Base-by-base conservation (phyloP, 768 basidiomycete species). In the Cystoderma amianthinum region DNA sequence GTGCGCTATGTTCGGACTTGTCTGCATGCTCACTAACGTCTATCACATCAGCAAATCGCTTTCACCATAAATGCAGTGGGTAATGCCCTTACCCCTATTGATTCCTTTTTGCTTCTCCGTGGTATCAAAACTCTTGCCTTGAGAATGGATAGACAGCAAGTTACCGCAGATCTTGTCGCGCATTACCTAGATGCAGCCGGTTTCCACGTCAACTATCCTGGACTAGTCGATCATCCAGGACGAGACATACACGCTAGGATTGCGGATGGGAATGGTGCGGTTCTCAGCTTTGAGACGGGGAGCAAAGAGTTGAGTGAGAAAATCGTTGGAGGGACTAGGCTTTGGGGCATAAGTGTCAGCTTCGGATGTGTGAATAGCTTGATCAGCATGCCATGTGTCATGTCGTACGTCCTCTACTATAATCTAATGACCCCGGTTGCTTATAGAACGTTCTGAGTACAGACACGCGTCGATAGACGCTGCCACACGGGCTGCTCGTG, bases 391-490 rank as follows among this genome's bases (percentile, higher is more conserved):
- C 96, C 96, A 25, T 98, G 96, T 60, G 81, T 91, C 52, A 98
- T 99, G 96, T 96, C 93, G 95, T 98, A 62, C 67, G 94, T 86
- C 4, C 24, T 24, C 41, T 20, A 10, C 38, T 48, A n/a, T n/a
- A n/a, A n/a, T n/a, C n/a, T n/a, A n/a, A n/a, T n/a, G n/a, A n/a
- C n/a, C n/a, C n/a, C n/a, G n/a, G n/a, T n/a, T n/a, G n/a, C n/a
- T n/a, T n/a, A n/a, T n/a, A n/a, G n/a, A n/a, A n/a, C n/a, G n/a
- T n/a, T n/a, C n/a, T n/a, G 33, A 37, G 41, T 42, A 11, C 49
- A 95, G 95, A 13, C 96, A 99, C 60, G 93, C 96, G 17, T 98
- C 96, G 28, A 99, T 99, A 49, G 94, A 97, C 54, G 81, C 96
- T 17, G 87, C 89, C 5, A 82, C 81, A n/a, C 85, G 96, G 22